A percentile compares a stretch with the other conserved stretches of the same genome.
These are phyloP conservation scores for Zygosaccharomyces siamensis DNA, from an alignment of 805 yeast genomes.

Conservation along the genomic window DNA sequence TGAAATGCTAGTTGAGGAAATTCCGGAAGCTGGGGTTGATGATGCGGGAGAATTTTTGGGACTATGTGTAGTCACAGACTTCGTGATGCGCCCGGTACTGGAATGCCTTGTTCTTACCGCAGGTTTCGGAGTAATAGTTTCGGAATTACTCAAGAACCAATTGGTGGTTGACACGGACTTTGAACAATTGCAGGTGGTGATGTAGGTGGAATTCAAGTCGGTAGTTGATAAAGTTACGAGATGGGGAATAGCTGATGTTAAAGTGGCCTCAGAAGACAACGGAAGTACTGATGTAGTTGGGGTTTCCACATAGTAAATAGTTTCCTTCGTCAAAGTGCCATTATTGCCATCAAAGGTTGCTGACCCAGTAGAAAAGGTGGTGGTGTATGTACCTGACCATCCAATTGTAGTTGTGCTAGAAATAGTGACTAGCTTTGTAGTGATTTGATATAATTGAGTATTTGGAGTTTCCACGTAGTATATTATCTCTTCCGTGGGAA, in stretches of 20 bases:
- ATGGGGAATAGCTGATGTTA: neutral
- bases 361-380: constrained; percentile 18
- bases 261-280: neutral
- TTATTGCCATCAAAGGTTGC: constrained; percentile 11
- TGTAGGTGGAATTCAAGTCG: constrained; percentile 2
- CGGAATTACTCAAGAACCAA: neutral
- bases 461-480: constrained; percentile 15
- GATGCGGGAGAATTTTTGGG: neutral
- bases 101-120: neutral
- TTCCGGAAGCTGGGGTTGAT: neutral
- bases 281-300: constrained; percentile 8
- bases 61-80: neutral
- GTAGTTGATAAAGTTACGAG: neutral
- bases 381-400: constrained; percentile 19
- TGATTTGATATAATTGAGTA: constrained; percentile 1
- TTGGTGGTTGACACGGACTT: constrained; percentile 2
- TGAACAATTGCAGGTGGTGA: constrained; percentile 3
- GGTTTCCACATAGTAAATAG: constrained; percentile 15
- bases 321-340: constrained; percentile 12
- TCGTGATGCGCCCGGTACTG: neutral
- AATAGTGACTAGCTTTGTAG: neutral
- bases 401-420: constrained; percentile 16
- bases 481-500: constrained; percentile 14
- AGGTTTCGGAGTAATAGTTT: neutral
- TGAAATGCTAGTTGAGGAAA: neutral